Base-by-base conservation (phyloP, 2,329 filamentous ascomycete genomes). In the Pyricularia pennisetigena region DNA sequence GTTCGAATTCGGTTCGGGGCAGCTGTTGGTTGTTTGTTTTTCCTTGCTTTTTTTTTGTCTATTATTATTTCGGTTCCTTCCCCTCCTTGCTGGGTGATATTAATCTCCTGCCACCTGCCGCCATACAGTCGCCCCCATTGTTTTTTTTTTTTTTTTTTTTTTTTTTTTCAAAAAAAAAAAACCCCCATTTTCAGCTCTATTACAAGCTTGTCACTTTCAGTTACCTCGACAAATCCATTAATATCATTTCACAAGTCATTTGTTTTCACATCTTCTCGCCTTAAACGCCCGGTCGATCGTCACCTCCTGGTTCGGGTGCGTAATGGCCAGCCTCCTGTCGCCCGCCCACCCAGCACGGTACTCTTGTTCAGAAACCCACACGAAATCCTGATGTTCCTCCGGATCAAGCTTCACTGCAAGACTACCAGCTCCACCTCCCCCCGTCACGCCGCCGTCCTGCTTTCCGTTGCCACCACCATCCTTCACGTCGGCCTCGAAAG, bases 281-380 rank as follows among this genome's bases (percentile, higher is more conserved):
- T n/a, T n/a, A 12, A 68, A 68, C 3, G 57, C 66, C 20, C 9
- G 20, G 76, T 78, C 30, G 83, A 87, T 71, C 82, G 86, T 64
- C 2, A 24, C 57, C 59, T 63, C 61, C 57, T 68, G 66, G 30
- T 32, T 68, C 3, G 57, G 57, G 23, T 41, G 41, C 30, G 66
- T 68, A 8, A 68, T 64, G 1, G 26, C 57, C 66, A 68, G 35
- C 68, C 72, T 68, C 66, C 70, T 73, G 23, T 74, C 74, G n/a
- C 69, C 74, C 9, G 72, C 69, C 68, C 57, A 73, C 69, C 75
- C 72, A 7, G n/a, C 70, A 69, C 66, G 69, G 6, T 77, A 75
- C 71, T 81, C 78, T 20, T 77, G 76, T 73, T 80, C 77, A 0
- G 74, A 74, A 10, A 76, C 79, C 80, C 80, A 81, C 12, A 77